Percentiles rank a stretch among this genome's conserved stretches.
Evolutionary conservation across 1,284 basidiomycete species (phyloP).

Genomic region (Microbotryum intermedium): DNA sequence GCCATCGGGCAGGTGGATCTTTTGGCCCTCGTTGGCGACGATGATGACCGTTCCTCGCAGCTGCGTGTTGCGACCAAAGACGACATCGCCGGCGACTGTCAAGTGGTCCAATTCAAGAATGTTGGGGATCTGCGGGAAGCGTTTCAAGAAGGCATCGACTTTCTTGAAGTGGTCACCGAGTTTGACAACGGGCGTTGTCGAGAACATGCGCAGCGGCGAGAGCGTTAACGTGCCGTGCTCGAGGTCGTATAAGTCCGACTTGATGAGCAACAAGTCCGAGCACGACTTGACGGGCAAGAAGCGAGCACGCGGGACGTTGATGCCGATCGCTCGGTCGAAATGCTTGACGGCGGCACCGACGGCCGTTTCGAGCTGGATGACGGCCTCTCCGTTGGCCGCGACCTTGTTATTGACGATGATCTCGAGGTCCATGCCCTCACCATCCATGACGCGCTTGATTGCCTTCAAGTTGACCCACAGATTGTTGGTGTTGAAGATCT

Average conservation of each 20-base stretch:
- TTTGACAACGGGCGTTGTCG: conserved; percentile 91
- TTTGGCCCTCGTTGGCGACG: conserved; percentile 85
- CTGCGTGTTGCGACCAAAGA: conserved; percentile 84
- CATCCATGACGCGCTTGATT: conserved; percentile 90
- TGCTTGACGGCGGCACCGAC: conserved; percentile 98
- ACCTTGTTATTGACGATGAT: conserved; percentile 86
- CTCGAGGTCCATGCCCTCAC: conserved; percentile 73
- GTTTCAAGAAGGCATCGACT: conserved; percentile 85
- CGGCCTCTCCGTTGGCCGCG: conserved; percentile 78
- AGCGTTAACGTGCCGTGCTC: conserved; percentile 90
- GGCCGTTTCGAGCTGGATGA: conserved; percentile 88
- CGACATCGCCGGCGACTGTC: conserved; percentile 92
- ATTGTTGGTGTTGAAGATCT: conserved; percentile 82
- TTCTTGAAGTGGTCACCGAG: conserved; percentile 48
- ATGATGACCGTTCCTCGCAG: conserved; percentile 46
- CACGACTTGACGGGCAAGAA: conserved; percentile 84
- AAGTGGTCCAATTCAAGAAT: conserved; percentile 81
- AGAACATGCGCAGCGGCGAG: conserved; percentile 75
- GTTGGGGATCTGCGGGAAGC: conserved; percentile 94
- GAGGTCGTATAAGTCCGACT: conserved; percentile 91
- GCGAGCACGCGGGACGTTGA: conserved; percentile 93
- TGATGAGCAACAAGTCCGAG: conserved; percentile 72
- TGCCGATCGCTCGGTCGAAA: conserved; percentile 80
- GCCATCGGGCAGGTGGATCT: conserved; percentile 92
- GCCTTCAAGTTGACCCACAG: conserved; percentile 87